Evolutionary conservation across 2,329 filamentous ascomycete species (phyloP), one percentile per base, ranked within the genome.

Genomic region (Xylaria sp.): DNA sequence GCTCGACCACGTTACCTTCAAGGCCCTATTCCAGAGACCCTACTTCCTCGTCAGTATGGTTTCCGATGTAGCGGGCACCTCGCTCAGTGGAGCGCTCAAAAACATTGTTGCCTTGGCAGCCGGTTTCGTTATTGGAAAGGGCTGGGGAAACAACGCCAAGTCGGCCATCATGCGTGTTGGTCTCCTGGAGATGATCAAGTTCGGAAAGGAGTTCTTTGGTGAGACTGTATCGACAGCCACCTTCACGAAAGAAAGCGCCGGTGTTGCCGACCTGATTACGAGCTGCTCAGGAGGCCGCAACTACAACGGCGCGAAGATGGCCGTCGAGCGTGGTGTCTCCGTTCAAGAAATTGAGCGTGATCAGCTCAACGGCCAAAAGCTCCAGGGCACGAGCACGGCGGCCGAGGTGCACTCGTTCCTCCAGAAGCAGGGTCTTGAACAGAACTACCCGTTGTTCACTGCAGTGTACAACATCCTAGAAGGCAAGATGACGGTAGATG

Each of bases 71-170:
- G 94, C 93, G 0, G 94, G 94, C 66, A 93, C 97, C 0, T 97
- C 94, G 4, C 86, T 99, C 39, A 89, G 92, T 49, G 94, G 94
- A 62, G 94, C 94, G 0, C 80, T 99, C 67, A 99, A 99, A 82
- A 99, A 99, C 79, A 88, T 99, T 65, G 91, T 99, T 58, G 94
- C 94, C 4, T 79, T 99, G 16, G 93, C 92, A 4, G 92, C 94
- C 37, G 94, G 94, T 59, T 99, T 96, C 75, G 92, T 97, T 50
- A 91, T 96, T 66, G 94, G 94, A 42, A 85, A 93, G 63, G 93
- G 93, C 66, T 99, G 94, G 93, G 94, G 94, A 70, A 92, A 97
- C 79, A 99, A 97, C 68, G 93, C 93, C 66, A 97, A 99, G 79
- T 92, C 94, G n/a, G 94, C 94, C 51, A 88, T 99, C 62, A 97